A percentile compares a stretch with the other conserved stretches of the same genome.
Conservation (phyloP, 495 filamentous ascomycete genomes). For the Aspergillus baeticus region DNA sequence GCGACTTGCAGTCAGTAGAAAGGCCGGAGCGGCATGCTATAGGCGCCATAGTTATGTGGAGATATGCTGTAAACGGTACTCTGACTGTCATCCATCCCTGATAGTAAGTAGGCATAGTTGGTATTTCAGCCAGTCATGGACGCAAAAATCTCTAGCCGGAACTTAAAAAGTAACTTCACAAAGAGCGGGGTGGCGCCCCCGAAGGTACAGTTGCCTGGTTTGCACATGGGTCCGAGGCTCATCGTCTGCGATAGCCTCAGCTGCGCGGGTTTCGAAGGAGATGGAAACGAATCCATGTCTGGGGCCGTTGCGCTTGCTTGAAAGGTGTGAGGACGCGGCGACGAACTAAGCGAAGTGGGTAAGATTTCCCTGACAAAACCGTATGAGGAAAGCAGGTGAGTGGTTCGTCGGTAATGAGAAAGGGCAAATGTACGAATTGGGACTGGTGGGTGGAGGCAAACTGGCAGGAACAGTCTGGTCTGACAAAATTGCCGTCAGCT, state of each 20-base stretch:
- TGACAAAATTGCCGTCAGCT: conserved; percentile 5
- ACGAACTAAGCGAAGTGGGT: too few relatives aligned
- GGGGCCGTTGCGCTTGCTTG: too few relatives aligned
- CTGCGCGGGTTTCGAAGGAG: too few relatives aligned
- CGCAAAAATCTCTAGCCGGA: not conserved
- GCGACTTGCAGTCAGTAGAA: not conserved
- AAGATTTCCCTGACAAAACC: too few relatives aligned
- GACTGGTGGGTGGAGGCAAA: conserved; percentile 6
- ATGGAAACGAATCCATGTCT: too few relatives aligned
- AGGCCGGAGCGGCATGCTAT: not conserved
- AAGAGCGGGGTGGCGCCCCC: not conserved
- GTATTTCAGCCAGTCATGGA: not conserved
- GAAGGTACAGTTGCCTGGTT: not conserved
- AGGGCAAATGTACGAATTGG: conserved; percentile 3
- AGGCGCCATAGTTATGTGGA: conserved; percentile 6
- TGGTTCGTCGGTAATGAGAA: conserved; percentile 13
- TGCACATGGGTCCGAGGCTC: not conserved
- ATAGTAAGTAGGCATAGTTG: not conserved
- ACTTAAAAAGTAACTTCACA: not conserved
- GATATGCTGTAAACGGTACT: not conserved
- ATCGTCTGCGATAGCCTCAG: not conserved
- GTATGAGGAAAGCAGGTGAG: too few relatives aligned
- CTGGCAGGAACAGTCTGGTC: conserved; percentile 5
- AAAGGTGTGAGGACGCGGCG: too few relatives aligned
- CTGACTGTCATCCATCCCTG: not conserved